Conservation (phyloP, 2,329 filamentous ascomycete genomes). For the Pestalotiopsis sp. region DNA sequence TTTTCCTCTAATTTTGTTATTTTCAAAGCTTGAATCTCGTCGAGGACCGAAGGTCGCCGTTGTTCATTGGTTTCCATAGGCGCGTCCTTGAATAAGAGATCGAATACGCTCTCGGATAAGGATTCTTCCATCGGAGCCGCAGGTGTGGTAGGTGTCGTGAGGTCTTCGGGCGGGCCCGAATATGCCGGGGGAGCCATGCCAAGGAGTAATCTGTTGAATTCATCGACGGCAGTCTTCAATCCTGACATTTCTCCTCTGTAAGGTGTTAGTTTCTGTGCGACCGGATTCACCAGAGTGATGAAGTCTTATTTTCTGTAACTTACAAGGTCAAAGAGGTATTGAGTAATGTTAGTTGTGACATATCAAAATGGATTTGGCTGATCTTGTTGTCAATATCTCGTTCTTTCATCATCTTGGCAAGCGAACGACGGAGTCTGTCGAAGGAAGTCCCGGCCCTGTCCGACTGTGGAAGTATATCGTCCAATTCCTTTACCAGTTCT, state of each 20-base stretch:
- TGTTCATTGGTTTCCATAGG: not conserved
- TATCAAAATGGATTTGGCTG: not conserved
- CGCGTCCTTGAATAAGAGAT: not conserved
- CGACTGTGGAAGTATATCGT: not conserved
- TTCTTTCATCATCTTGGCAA: not conserved
- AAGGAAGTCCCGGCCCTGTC: not conserved
- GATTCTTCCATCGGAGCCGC: not conserved
- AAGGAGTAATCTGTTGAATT: no score
- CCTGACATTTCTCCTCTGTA: no score
- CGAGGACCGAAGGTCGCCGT: not conserved
- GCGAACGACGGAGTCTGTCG: not conserved
- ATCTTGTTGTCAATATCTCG: not conserved
- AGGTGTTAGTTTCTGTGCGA: no score
- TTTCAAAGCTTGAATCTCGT: not conserved
- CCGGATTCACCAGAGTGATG: no score
- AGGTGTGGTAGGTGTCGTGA: not conserved
- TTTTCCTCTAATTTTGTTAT: not conserved
- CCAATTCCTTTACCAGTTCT: not conserved
- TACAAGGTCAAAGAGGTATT: not conserved
- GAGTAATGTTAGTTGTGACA: not conserved
- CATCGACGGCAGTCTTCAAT: no score
- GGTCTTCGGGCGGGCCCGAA: not conserved
- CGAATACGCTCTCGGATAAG: not conserved
- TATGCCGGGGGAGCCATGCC: not conserved
- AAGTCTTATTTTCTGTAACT: not conserved